phyloP scores from a whole-genome alignment of 768 basidiomycete species.

The Hericium coralloides region DNA sequence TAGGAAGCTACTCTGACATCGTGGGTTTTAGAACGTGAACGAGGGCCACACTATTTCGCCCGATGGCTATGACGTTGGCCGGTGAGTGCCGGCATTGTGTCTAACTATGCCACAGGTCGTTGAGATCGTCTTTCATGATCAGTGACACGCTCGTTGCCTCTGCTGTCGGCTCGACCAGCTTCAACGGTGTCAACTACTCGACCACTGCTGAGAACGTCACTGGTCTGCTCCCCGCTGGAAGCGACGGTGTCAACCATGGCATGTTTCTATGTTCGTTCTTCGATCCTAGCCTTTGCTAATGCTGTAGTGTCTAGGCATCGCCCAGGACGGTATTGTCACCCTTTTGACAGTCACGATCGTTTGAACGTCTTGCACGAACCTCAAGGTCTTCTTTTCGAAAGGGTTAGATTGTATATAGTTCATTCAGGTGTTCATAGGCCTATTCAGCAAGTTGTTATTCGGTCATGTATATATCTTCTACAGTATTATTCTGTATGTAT shows the following conservation, averaged over 20 bases:
- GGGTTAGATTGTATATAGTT: too few species aligned
- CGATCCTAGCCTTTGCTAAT: not conserved
- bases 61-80: slow-evolving; percentile 42
- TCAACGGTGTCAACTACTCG: slow-evolving; percentile 36
- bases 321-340: slow-evolving; percentile 48
- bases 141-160: slow-evolving; percentile 31
- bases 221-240: slow-evolving; percentile 42
- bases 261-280: not conserved
- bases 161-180: slow-evolving; percentile 30
- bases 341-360: slow-evolving; percentile 44
- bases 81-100: slow-evolving; percentile 19
- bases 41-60: slow-evolving; percentile 34
- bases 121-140: not conserved
- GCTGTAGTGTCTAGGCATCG: slow-evolving; percentile 37
- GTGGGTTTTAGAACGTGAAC: slow-evolving; percentile 16
- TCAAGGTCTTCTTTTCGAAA: too few species aligned
- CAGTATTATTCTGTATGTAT: not conserved
- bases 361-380: not conserved
- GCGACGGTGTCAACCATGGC: slow-evolving; percentile 41
- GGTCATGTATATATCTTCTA: not conserved
- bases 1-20: too few species aligned
- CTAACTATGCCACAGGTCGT: not conserved
- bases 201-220: slow-evolving; percentile 35
- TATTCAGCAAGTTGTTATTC: not conserved
- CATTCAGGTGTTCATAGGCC: too few species aligned